phyloP scores from a whole-genome alignment of 305 asterid species.

The Fraxinus angustifolia region DNA sequence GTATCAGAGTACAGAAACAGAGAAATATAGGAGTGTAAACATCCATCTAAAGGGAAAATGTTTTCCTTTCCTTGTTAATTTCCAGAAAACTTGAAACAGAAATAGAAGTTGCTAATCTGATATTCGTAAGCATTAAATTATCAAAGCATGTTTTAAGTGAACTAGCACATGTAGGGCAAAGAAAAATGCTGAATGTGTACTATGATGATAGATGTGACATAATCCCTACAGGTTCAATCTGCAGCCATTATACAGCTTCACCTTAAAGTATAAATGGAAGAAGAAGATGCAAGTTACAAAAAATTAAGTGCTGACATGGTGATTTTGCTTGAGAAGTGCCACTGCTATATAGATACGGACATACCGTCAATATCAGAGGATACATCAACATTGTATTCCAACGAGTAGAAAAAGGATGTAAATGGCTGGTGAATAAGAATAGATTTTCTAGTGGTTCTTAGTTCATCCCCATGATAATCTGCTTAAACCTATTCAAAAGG shows the following conservation, averaged over 20 bases:
- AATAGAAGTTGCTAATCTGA: not conserved
- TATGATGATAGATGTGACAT: not conserved
- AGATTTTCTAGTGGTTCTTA: not conserved
- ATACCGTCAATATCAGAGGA: not conserved
- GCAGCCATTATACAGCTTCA: not conserved
- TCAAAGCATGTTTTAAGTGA: not conserved
- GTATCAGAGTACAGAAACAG: constrained; percentile 7
- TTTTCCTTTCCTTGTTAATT: not conserved
- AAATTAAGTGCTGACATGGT: not conserved
- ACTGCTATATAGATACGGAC: not conserved
- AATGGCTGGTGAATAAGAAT: not conserved
- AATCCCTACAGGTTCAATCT: not conserved
- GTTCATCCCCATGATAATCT: not conserved
- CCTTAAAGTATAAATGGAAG: not conserved
- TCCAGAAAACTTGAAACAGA: not conserved
- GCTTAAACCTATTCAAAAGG: not conserved
- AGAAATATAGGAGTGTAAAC: not conserved
- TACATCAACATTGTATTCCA: not conserved
- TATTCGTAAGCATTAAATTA: not conserved
- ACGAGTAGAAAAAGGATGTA: not conserved
- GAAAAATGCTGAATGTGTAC: not conserved
- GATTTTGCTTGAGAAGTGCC: not conserved
- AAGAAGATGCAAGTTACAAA: not conserved
- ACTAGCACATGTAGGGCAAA: not conserved
- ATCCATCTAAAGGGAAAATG: not conserved